Percentiles rank a stretch among this genome's conserved stretches.
Conservation (phyloP, 1,284 basidiomycete genomes). For the Pisolithus thermaeus region DNA sequence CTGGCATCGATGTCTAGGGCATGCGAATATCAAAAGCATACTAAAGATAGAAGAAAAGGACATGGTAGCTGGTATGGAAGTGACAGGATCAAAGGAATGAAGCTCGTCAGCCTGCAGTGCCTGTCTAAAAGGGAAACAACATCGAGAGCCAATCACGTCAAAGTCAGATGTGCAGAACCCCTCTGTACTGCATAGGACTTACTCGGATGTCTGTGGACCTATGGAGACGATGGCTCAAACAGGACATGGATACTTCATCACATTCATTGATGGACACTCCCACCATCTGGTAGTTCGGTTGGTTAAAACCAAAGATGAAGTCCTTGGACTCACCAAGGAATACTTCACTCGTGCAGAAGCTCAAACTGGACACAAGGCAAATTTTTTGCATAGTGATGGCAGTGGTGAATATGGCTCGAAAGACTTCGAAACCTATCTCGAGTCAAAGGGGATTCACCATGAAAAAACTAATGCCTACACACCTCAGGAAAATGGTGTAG, state of each 20-base stretch:
- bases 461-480: too few relatives aligned
- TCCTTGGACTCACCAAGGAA: not conserved
- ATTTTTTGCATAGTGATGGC: not conserved
- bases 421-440: too few relatives aligned
- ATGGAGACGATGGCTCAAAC: not conserved
- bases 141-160: too few relatives aligned
- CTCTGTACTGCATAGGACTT: too few relatives aligned
- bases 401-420: too few relatives aligned
- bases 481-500: too few relatives aligned
- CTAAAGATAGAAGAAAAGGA: not conserved
- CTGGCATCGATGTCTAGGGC: slow-evolving; percentile 8
- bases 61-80: slow-evolving; percentile 9
- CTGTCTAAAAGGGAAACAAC: not conserved
- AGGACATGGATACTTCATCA: slow-evolving; percentile 5
- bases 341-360: not conserved
- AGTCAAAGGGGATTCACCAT: too few relatives aligned
- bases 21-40: slow-evolving; percentile 1
- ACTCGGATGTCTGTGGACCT: too few relatives aligned
- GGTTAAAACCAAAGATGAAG: slow-evolving; percentile 2
- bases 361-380: not conserved
- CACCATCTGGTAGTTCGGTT: slow-evolving; percentile 7
- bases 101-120: not conserved
- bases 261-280: slow-evolving; percentile 5
- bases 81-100: slow-evolving; percentile 4
- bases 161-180: too few relatives aligned